Conservation (phyloP, 2,329 filamentous ascomycete species). For the Apiospora koreana region DNA sequence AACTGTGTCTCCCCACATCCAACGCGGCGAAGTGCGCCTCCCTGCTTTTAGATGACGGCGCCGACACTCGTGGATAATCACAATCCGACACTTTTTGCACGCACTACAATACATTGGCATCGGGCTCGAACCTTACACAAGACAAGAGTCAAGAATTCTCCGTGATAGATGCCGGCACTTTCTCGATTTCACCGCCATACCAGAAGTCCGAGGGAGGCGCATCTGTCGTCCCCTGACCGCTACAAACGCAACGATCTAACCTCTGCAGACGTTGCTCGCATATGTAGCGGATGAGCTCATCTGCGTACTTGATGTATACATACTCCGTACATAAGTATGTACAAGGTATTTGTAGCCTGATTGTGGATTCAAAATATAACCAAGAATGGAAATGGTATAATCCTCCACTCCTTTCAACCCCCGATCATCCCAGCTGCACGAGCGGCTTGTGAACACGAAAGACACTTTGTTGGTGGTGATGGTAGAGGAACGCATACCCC, state of each 20-base stretch:
- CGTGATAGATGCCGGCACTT: not conserved
- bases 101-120: not conserved
- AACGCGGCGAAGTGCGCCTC: not conserved
- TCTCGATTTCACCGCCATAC: not conserved
- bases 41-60: not conserved
- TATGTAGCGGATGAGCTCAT: not conserved
- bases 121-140: not conserved
- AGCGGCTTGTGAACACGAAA: not conserved
- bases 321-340: no score
- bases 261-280: not conserved
- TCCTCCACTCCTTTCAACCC: not conserved
- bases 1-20: not conserved
- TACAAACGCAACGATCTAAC: not conserved
- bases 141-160: not conserved
- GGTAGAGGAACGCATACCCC: not conserved
- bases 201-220: not conserved
- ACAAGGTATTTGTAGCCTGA: not conserved
- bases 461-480: not conserved
- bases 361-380: not conserved
- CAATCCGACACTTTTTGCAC: not conserved
- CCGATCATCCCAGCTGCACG: not conserved
- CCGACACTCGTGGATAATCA: not conserved
- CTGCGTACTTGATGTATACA: no score
- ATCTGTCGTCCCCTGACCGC: not conserved
- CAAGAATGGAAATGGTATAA: not conserved